A percentile compares a stretch with the other conserved stretches of the same genome.
These are phyloP conservation scores for Liquidambar formosana DNA, from an alignment of 164 flowering plant species.

Conservation along the genomic window DNA sequence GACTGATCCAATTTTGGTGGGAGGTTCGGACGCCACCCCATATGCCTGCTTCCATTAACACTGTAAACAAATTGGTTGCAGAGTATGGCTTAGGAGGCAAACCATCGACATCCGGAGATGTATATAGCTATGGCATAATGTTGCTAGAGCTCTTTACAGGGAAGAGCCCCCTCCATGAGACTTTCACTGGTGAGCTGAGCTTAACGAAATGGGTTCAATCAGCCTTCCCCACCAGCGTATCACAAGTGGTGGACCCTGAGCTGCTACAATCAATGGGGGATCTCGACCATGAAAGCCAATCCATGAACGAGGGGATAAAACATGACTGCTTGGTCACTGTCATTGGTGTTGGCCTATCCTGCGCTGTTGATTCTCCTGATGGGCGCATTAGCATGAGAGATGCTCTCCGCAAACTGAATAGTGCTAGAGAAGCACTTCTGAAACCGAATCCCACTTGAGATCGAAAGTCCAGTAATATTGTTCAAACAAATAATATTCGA, in stretches of 20 bases:
- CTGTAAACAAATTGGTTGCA: constrained; percentile 8
- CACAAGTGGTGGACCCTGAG: constrained; percentile 30
- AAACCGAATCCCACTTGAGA: constrained; percentile 5
- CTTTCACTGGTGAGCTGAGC: constrained; percentile 26
- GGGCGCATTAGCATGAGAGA: constrained; percentile 32
- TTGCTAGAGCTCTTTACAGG: constrained; percentile 41
- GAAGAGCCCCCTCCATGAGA: constrained; percentile 36
- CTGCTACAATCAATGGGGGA: constrained; percentile 8
- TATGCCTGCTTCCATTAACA: background rate
- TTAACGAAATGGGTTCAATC: constrained; percentile 36
- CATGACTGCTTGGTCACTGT: constrained; percentile 20
- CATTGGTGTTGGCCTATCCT: constrained; percentile 32
- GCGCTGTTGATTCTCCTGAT: constrained; percentile 25
- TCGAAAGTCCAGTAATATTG: no score
- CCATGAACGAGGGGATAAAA: background rate
- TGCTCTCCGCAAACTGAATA: constrained; percentile 24
- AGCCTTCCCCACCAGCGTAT: constrained; percentile 20
- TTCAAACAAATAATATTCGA: no score
- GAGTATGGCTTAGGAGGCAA: constrained; percentile 44
- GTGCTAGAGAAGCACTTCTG: constrained; percentile 8
- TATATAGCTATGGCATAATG: constrained; percentile 39
- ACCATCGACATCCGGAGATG: constrained; percentile 47
- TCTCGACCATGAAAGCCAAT: background rate
- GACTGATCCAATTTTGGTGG: no score
- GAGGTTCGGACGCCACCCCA: no score